phyloP scores from a whole-genome alignment of 371 early-diverging fungal species.

The Capillidium heterosporum region DNA sequence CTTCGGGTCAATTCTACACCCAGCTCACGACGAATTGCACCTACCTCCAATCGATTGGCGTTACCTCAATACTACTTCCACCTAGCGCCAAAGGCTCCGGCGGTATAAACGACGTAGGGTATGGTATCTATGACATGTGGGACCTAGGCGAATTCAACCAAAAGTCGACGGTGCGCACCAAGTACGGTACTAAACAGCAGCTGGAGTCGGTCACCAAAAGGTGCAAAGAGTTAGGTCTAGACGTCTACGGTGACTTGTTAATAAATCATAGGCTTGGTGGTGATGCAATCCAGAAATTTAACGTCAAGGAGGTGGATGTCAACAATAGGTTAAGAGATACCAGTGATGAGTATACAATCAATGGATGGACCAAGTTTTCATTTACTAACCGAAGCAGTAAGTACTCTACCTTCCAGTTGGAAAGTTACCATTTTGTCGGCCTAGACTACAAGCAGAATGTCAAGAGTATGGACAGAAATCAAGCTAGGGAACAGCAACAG shows the following conservation, averaged over 20 bases:
- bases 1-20: neutral
- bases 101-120: slow-evolving; percentile 14
- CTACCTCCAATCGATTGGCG: slow-evolving; percentile 8
- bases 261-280: neutral
- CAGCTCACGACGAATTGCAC: slow-evolving; percentile 10
- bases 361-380: slow-evolving; percentile 18
- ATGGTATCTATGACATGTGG: slow-evolving; percentile 20
- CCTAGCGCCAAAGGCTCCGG: slow-evolving; percentile 12
- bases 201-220: slow-evolving; percentile 14
- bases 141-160: slow-evolving; percentile 23
- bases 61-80: slow-evolving; percentile 12
- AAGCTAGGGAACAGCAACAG: slow-evolving; percentile 8
- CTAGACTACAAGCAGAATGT: slow-evolving; percentile 15
- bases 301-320: neutral
- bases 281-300: neutral
- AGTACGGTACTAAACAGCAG: slow-evolving; percentile 19
- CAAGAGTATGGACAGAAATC: too few species aligned
- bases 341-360: slow-evolving; percentile 14
- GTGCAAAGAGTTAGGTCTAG: slow-evolving; percentile 11
- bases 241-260: neutral
- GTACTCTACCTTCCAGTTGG: slow-evolving; percentile 18
- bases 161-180: slow-evolving; percentile 16
- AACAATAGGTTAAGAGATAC: slow-evolving; percentile 15
- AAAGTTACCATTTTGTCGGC: slow-evolving; percentile 17
- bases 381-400: slow-evolving; percentile 16